A percentile compares a stretch with the other conserved stretches of the same genome.
Evolutionary conservation across 345 rosid species (phyloP).

Genomic region (Turritis glabra): DNA sequence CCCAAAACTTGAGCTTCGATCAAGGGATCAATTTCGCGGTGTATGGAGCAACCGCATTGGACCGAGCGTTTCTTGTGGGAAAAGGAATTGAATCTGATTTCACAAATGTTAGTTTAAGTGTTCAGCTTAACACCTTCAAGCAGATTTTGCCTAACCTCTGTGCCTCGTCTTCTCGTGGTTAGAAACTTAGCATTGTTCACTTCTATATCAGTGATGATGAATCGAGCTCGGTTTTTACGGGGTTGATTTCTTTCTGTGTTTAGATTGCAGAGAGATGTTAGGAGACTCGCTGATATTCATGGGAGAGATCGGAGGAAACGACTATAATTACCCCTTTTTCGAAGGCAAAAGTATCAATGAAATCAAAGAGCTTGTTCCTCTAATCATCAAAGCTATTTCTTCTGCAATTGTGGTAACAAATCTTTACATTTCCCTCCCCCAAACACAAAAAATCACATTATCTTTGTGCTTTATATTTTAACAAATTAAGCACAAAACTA

Average conservation of each 20-base stretch:
- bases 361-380: conserved; percentile 41
- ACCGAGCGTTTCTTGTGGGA: conserved; percentile 28
- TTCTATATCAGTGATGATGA: not conserved
- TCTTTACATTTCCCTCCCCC: not conserved
- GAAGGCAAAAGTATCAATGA: conserved; percentile 27
- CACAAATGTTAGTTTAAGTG: conserved; percentile 43
- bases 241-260: not conserved
- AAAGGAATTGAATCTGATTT: conserved; percentile 33
- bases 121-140: conserved; percentile 47
- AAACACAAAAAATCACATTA: not conserved
- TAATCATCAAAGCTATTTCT: conserved; percentile 37
- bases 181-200: not conserved
- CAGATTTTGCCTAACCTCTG: conserved; percentile 46
- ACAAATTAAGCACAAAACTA: conserved; percentile 1
- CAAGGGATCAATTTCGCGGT: conserved; percentile 59
- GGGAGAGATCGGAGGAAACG: conserved; percentile 70
- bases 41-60: conserved; percentile 54
- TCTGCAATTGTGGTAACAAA: conserved; percentile 43
- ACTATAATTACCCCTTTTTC: conserved; percentile 41
- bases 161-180: conserved; percentile 36
- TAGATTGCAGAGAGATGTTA: conserved; percentile 44
- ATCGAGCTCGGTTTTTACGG: not conserved
- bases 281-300: conserved; percentile 43
- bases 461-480: not conserved
- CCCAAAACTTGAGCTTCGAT: conserved; percentile 31